Percentiles rank a stretch among this genome's conserved stretches.
Conservation (phyloP, 148 eudicot species). For the Beta vulgaris region DNA sequence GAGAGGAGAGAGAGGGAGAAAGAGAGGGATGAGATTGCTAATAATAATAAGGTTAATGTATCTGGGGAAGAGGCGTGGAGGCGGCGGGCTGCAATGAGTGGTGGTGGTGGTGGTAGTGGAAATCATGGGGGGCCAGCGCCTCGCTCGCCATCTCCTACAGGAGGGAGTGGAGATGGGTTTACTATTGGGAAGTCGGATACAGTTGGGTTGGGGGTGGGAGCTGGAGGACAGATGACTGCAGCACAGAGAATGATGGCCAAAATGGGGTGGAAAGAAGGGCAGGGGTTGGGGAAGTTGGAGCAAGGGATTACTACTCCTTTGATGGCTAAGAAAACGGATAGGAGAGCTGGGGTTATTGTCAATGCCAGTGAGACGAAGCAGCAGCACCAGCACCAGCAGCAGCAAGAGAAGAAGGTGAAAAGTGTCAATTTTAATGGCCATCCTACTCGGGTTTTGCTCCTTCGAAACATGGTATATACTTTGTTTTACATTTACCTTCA, state of each 20-base stretch:
- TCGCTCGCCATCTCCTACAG: constrained; percentile 51
- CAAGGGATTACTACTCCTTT: constrained; percentile 95
- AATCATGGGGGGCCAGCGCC: neutral
- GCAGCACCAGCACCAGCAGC: constrained; percentile 23
- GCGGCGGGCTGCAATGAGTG: constrained; percentile 68
- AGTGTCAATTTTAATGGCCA: constrained; percentile 63
- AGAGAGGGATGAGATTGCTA: constrained; percentile 21
- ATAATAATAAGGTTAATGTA: constrained; percentile 26
- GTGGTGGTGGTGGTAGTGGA: constrained; percentile 19
- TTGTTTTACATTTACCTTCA: neutral
- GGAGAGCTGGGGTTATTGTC: constrained; percentile 87
- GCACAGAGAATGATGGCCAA: constrained; percentile 99
- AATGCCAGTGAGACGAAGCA: constrained; percentile 62
- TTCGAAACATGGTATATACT: constrained; percentile 86
- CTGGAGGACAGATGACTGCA: constrained; percentile 94
- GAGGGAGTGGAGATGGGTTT: constrained; percentile 49
- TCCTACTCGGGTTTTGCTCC: constrained; percentile 87
- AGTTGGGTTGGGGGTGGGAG: constrained; percentile 85
- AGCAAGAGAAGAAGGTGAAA: constrained; percentile 68
- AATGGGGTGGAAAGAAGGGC: constrained; percentile 98
- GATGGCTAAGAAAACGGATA: constrained; percentile 87
- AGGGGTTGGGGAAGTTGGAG: constrained; percentile 86
- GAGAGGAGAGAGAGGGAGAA: constrained; percentile 29
- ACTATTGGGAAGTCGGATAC: constrained; percentile 78
- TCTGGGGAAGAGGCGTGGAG: constrained; percentile 94